Evolutionary conservation across 768 basidiomycete genomes (phyloP).

Genomic region (Kwoniella pini): DNA sequence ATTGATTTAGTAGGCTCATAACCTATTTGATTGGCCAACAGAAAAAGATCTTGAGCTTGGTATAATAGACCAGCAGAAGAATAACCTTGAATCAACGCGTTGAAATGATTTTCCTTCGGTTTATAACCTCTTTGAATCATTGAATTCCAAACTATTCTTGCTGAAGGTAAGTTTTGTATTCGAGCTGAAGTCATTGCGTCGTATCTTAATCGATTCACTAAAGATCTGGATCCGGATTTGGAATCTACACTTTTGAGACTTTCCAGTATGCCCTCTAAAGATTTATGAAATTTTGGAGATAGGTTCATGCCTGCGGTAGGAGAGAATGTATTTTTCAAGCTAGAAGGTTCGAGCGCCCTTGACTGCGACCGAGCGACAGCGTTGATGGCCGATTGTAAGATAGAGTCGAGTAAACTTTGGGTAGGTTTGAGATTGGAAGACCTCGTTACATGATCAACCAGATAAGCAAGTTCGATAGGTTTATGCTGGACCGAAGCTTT

Average conservation of each 20-base stretch:
- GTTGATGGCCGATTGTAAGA: slow-evolving; percentile 13
- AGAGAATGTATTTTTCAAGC: not conserved
- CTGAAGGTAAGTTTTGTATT: slow-evolving; percentile 21
- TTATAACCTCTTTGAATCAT: slow-evolving; percentile 32
- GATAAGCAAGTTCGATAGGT: slow-evolving; percentile 20
- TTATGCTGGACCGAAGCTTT: not conserved
- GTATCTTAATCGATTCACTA: slow-evolving; percentile 31
- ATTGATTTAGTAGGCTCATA: slow-evolving; percentile 11
- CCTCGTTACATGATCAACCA: slow-evolving; percentile 14
- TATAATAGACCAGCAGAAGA: slow-evolving; percentile 29
- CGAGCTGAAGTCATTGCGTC: slow-evolving; percentile 19
- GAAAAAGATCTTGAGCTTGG: slow-evolving; percentile 25
- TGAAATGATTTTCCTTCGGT: slow-evolving; percentile 30
- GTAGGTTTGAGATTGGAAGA: slow-evolving; percentile 12
- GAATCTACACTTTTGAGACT: slow-evolving; percentile 3
- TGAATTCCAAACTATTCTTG: slow-evolving; percentile 32
- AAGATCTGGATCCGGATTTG: slow-evolving; percentile 12
- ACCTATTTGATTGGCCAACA: slow-evolving; percentile 16
- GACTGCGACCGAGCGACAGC: not conserved
- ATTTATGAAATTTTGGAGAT: slow-evolving; percentile 1
- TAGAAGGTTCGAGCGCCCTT: not conserved
- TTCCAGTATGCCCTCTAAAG: slow-evolving; percentile 13
- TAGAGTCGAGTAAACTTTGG: slow-evolving; percentile 19
- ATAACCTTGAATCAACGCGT: slow-evolving; percentile 39
- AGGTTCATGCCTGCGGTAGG: slow-evolving; percentile 14